Conservation (phyloP, 2,329 filamentous ascomycete genomes). For the Claviceps arundinis region DNA sequence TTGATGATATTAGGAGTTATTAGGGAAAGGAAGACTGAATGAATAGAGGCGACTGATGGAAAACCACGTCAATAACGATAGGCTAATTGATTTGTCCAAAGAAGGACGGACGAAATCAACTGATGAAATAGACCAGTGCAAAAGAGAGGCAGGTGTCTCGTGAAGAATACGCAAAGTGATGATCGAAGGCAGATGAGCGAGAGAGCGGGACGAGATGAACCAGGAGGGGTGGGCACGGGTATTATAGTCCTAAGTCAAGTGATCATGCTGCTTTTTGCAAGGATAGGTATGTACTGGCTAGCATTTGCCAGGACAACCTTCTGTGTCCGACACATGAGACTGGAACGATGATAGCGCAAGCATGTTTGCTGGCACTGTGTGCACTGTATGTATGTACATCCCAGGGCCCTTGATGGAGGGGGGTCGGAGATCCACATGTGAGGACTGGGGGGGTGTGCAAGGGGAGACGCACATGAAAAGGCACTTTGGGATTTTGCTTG, state of each 20-base stretch:
- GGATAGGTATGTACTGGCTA: too few relatives aligned
- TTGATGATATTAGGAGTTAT: neutral
- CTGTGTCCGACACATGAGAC: neutral
- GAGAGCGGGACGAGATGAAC: neutral
- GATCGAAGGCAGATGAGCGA: neutral
- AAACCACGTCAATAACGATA: constrained; percentile 1
- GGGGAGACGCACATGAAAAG: neutral
- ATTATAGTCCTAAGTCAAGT: constrained; percentile 5
- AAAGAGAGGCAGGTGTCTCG: constrained; percentile 6
- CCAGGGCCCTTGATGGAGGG: neutral
- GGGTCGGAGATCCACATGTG: neutral
- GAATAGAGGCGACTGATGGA: neutral
- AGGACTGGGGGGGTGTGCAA: neutral
- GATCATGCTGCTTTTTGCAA: neutral
- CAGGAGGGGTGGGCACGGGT: constrained; percentile 3
- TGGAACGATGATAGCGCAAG: neutral
- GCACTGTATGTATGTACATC: neutral
- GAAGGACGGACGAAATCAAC: constrained; percentile 24
- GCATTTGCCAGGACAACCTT: neutral
- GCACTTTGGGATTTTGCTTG: neutral
- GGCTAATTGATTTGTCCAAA: constrained; percentile 7
- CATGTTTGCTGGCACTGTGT: neutral
- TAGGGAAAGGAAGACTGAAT: neutral
- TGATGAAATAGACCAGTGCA: constrained; percentile 1
- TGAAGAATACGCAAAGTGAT: neutral